Percentiles rank a stretch among this genome's conserved stretches.
phyloP scores from a whole-genome alignment of 1,139 yeast species.

The Entelexis paramagnoliae region DNA sequence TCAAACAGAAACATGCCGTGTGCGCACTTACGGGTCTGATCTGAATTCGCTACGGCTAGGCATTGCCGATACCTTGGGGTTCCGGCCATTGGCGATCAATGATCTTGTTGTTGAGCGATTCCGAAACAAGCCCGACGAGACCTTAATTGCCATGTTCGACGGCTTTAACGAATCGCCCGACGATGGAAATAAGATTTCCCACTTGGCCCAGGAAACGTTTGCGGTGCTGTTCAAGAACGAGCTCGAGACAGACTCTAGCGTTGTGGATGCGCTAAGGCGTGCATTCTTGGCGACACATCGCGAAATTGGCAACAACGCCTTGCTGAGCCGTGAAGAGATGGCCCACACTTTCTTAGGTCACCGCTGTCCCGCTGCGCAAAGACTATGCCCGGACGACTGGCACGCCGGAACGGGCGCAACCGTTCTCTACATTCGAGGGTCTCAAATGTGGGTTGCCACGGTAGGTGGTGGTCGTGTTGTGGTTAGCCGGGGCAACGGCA shows the following conservation, averaged over 20 bases:
- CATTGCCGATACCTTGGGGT: slow-evolving; percentile 79
- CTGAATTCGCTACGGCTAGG: slow-evolving; percentile 75
- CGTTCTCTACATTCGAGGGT: slow-evolving; percentile 64
- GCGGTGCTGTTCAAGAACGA: slow-evolving; percentile 56
- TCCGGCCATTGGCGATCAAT: slow-evolving; percentile 56
- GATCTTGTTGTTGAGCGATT: slow-evolving; percentile 84
- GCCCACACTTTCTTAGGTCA: slow-evolving; percentile 31
- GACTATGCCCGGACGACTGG: slow-evolving; percentile 45
- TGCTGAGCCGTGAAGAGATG: slow-evolving; percentile 30
- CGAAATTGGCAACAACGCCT: slow-evolving; percentile 51
- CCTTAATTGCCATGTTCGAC: slow-evolving; percentile 74
- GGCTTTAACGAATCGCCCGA: slow-evolving; percentile 40
- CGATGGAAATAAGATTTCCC: slow-evolving; percentile 50
- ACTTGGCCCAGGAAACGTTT: slow-evolving; percentile 62
- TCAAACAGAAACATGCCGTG: slow-evolving; percentile 71
- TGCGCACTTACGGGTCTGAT: slow-evolving; percentile 85
- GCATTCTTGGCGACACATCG: slow-evolving; percentile 72
- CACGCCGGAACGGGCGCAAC: slow-evolving; percentile 82
- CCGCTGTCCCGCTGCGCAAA: slow-evolving; percentile 30
- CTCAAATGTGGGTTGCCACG: slow-evolving; percentile 68
- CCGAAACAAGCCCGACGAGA: slow-evolving; percentile 65
- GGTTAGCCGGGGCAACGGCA: slow-evolving; percentile 71
- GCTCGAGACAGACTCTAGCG: slow-evolving; percentile 40
- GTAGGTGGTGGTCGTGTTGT: slow-evolving; percentile 85
- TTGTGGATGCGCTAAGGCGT: slow-evolving; percentile 60